phyloP scores from a whole-genome alignment of 2,329 filamentous ascomycete species.

The Plectosphaerella sp. region DNA sequence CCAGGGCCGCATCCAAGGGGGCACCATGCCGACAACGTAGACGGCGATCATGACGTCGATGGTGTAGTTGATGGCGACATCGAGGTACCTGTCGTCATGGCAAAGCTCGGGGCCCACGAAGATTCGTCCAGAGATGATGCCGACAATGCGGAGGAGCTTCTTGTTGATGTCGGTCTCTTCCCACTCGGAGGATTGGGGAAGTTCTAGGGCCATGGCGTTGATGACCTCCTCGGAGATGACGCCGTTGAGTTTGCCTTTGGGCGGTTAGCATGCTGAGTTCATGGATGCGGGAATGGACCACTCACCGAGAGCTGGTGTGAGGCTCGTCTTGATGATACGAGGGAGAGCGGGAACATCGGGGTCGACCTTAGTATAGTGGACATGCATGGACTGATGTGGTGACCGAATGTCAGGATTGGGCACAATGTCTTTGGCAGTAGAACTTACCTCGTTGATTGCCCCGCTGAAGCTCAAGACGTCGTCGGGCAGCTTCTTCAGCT shows the following conservation, averaged over 20 bases:
- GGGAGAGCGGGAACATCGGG: constrained; percentile 17
- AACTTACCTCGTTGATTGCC: constrained; percentile 40
- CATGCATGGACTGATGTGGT: constrained; percentile 20
- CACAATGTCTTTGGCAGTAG: not conserved
- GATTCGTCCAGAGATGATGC: constrained; percentile 47
- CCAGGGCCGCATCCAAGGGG: constrained; percentile 41
- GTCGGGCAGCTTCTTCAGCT: constrained; percentile 44
- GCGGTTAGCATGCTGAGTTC: not conserved
- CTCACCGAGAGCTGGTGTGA: constrained; percentile 27
- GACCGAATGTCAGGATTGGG: too few relatives aligned
- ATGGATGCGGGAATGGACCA: not conserved
- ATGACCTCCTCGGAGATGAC: constrained; percentile 32
- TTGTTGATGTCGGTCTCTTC: constrained; percentile 47
- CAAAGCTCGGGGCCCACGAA: constrained; percentile 48
- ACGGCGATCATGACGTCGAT: constrained; percentile 42
- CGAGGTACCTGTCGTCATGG: constrained; percentile 50
- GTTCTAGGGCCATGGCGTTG: constrained; percentile 23
- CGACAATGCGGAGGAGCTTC: constrained; percentile 45
- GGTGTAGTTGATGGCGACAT: constrained; percentile 45
- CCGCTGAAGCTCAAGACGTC: constrained; percentile 42
- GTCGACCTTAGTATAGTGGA: constrained; percentile 27
- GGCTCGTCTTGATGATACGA: constrained; percentile 21
- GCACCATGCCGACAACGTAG: constrained; percentile 46
- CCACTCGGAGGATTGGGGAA: constrained; percentile 41
- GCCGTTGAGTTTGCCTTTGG: constrained; percentile 28